Percentiles rank a stretch among this genome's conserved stretches.
Conservation (phyloP, 306 rosid species). For the Trifolium pratense region DNA sequence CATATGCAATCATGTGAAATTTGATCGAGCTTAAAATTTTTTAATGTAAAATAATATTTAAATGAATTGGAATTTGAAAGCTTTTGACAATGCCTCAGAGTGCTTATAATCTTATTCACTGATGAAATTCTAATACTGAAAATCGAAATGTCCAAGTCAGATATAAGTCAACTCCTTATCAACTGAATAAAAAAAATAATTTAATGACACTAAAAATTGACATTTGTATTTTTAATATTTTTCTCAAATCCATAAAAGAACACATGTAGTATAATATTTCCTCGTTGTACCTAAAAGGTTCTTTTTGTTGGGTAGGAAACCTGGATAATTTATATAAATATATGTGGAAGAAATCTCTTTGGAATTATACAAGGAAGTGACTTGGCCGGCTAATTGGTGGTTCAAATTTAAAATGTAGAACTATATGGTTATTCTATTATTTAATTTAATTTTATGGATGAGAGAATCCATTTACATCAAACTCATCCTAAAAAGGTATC, state of each 20-base stretch:
- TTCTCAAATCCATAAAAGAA: neutral
- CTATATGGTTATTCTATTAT: neutral
- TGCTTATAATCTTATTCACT: too few species aligned
- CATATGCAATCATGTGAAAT: neutral
- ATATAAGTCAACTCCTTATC: too few species aligned
- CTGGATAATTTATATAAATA: neutral
- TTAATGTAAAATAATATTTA: too few species aligned
- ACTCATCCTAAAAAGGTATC: neutral
- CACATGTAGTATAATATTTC: neutral
- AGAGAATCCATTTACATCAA: neutral
- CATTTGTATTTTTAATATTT: neutral
- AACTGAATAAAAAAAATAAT: too few species aligned
- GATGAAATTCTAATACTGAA: too few species aligned
- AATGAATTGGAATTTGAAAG: too few species aligned
- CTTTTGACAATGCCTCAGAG: too few species aligned
- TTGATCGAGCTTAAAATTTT: too few species aligned
- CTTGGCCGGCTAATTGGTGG: constrained; percentile 44
- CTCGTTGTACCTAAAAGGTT: constrained; percentile 5
- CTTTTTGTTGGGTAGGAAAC: constrained; percentile 7
- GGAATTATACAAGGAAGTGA: constrained; percentile 25
- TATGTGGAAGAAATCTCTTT: neutral
- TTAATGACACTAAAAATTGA: neutral
- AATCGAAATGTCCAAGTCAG: too few species aligned
- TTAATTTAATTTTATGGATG: neutral
- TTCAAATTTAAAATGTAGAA: too few species aligned